phyloP scores from a whole-genome alignment of 2,329 filamentous ascomycete genomes.

The Eutypa lata region DNA sequence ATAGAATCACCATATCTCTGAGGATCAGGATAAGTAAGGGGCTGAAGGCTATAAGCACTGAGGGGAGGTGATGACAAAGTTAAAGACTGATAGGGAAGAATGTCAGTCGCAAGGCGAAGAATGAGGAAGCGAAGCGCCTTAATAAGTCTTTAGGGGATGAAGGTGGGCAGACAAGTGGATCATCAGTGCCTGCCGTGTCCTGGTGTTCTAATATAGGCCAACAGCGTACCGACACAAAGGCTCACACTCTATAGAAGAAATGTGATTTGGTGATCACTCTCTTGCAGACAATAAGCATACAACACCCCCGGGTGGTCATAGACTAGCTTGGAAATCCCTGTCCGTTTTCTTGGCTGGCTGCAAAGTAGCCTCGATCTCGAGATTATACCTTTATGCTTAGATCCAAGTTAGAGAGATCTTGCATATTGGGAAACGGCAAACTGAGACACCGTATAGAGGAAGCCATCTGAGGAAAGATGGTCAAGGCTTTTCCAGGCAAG shows the following conservation, averaged over 20 bases:
- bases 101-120: background rate
- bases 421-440: background rate
- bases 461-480: background rate
- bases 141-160: constrained; percentile 16
- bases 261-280: constrained; percentile 11
- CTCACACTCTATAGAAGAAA: constrained; percentile 20
- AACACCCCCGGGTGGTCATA: constrained; percentile 21
- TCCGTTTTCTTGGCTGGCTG: constrained; percentile 13
- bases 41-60: too few species aligned
- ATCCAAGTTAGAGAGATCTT: constrained; percentile 9
- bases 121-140: constrained; percentile 10
- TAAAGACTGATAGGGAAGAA: background rate
- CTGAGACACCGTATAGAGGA: background rate
- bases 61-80: background rate
- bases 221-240: constrained; percentile 20
- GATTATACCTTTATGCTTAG: constrained; percentile 8
- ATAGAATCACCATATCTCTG: background rate
- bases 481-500: background rate
- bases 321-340: constrained; percentile 14
- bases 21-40: background rate
- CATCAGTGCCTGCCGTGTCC: constrained; percentile 2
- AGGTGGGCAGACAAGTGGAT: constrained; percentile 13
- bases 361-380: constrained; percentile 10
- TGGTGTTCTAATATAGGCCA: constrained; percentile 26
- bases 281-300: constrained; percentile 14